Evolutionary conservation across 2,329 filamentous ascomycete species (phyloP).

Genomic region (Aureobasidium mangrovei): DNA sequence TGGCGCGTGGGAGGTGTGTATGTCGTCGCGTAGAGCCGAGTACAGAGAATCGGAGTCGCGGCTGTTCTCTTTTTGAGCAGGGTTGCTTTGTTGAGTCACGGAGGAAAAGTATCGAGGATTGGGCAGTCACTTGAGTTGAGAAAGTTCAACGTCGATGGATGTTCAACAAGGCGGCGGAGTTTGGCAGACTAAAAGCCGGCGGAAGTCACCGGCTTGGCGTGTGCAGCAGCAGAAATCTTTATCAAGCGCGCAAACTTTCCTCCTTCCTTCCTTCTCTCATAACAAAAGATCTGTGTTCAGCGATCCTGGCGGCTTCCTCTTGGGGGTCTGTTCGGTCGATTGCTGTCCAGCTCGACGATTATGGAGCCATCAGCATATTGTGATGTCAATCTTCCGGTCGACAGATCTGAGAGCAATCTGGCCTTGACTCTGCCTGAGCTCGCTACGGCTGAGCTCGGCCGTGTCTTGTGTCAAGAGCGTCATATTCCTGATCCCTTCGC

Average conservation of each 20-base stretch:
- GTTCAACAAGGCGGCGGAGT: conserved; percentile 1
- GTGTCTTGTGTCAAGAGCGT: conserved; percentile 51
- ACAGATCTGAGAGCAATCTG: conserved; percentile 81
- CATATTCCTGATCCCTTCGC: conserved; percentile 88
- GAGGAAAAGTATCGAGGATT: background rate
- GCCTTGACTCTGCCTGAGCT: conserved; percentile 52
- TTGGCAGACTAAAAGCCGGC: conserved; percentile 6
- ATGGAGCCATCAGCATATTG: conserved; percentile 64
- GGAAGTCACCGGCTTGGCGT: conserved; percentile 8
- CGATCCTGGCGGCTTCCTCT: conserved; percentile 53
- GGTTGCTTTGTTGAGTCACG: background rate
- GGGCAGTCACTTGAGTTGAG: background rate
- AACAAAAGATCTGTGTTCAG: conserved; percentile 74
- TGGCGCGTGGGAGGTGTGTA: conserved; percentile 19
- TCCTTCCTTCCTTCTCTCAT: conserved; percentile 36
- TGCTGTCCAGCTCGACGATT: conserved; percentile 77
- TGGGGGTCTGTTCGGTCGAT: conserved; percentile 60
- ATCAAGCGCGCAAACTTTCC: conserved; percentile 14
- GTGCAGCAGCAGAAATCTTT: background rate
- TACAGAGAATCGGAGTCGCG: background rate
- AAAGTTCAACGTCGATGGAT: background rate
- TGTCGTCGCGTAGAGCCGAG: background rate
- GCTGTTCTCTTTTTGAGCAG: background rate
- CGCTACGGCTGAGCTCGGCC: conserved; percentile 60
- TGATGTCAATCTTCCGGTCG: conserved; percentile 87